Percentiles rank a stretch among this genome's conserved stretches.
phyloP scores from a whole-genome alignment of 495 filamentous ascomycete species.

The Podospora pseudopauciseta region DNA sequence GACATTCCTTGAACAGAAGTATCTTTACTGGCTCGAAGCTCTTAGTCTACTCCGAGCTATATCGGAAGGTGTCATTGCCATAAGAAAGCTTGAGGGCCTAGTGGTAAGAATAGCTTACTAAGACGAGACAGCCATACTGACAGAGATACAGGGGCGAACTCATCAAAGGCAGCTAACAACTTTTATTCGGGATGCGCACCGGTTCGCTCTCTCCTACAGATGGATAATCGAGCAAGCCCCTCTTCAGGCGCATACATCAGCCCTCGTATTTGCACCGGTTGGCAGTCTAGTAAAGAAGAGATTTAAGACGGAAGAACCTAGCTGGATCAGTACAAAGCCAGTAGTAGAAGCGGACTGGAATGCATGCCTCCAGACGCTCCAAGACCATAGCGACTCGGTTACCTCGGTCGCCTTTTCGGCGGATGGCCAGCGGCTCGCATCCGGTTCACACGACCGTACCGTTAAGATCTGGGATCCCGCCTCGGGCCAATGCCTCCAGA shows the following conservation, averaged over 20 bases:
- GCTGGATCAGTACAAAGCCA: constrained; percentile 9
- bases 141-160: constrained; percentile 9
- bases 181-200: constrained; percentile 20
- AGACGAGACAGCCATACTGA: constrained; percentile 4
- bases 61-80: constrained; percentile 25
- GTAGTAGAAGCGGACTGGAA: constrained; percentile 7
- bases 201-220: constrained; percentile 31
- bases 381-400: too few relatives aligned
- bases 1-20: constrained; percentile 11
- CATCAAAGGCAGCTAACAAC: constrained; percentile 8
- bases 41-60: constrained; percentile 35
- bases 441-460: too few relatives aligned
- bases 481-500: too few relatives aligned
- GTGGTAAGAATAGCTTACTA: constrained; percentile 20
- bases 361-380: background rate
- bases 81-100: constrained; percentile 21
- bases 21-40: background rate
- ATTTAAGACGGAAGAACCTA: constrained; percentile 7
- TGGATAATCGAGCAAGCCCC: constrained; percentile 27
- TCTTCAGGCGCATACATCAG: constrained; percentile 17
- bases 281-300: background rate
- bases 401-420: too few relatives aligned
- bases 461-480: too few relatives aligned
- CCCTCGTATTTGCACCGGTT: constrained; percentile 7
- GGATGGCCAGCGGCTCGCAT: too few relatives aligned